Conservation (phyloP, 2,329 filamentous ascomycete genomes). For the Chaetothyriales sp. region DNA sequence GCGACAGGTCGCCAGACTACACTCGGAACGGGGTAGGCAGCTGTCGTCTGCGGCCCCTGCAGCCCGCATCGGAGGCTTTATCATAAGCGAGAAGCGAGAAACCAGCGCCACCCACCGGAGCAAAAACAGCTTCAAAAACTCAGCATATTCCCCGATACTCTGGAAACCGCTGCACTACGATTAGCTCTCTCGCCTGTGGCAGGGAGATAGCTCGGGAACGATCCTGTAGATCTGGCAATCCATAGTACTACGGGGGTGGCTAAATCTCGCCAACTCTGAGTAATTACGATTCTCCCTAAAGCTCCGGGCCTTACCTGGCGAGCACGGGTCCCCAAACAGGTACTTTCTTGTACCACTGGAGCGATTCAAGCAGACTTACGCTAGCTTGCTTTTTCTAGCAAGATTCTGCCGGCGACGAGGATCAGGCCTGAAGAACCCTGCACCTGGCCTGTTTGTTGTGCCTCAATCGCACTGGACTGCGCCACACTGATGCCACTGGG, state of each 20-base stretch:
- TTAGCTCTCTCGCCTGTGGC: background rate
- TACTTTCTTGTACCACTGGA: background rate
- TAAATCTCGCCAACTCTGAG: background rate
- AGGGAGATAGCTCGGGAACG: background rate
- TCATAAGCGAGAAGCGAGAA: background rate
- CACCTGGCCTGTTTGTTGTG: background rate
- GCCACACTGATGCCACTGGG: background rate
- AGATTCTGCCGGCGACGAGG: background rate
- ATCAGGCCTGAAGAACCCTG: background rate
- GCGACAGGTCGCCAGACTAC: background rate
- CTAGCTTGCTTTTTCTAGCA: background rate
- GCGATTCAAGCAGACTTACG: background rate
- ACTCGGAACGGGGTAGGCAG: background rate
- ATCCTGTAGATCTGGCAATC: background rate
- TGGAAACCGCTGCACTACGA: background rate
- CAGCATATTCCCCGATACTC: constrained; percentile 1
- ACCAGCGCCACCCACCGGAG: background rate
- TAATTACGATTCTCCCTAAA: background rate
- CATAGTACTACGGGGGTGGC: background rate
- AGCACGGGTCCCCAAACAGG: background rate
- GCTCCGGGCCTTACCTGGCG: background rate
- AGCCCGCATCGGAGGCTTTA: background rate
- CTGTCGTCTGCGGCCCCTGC: background rate
- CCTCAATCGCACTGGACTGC: background rate
- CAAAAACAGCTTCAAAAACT: background rate